These are phyloP conservation scores for Tetrahymena thermophila DNA, from an alignment of 73 alveolate species.

Conservation along the genomic window DNA sequence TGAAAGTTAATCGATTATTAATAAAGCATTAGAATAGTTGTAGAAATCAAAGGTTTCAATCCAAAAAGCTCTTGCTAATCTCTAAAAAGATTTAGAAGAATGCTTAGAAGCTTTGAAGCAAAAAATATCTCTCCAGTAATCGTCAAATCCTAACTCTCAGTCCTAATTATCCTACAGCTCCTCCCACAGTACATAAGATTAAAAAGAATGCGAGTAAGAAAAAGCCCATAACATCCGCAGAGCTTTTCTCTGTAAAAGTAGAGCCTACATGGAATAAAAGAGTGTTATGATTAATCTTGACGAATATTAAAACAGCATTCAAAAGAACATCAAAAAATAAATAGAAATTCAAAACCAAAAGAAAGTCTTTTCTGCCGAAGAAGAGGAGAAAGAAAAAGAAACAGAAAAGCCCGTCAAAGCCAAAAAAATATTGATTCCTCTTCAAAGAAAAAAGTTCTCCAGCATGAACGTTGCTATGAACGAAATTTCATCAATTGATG, in stretches of 20 bases:
- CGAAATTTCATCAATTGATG: constrained; percentile 1
- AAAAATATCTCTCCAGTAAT: not conserved
- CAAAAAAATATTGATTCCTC: not conserved
- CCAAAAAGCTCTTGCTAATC: not conserved
- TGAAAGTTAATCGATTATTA: not conserved
- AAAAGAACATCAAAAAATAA: not conserved
- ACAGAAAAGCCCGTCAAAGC: not conserved
- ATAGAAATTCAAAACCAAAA: not conserved
- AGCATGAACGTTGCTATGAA: not conserved
- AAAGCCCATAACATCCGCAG: not conserved
- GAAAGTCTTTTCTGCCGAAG: not conserved
- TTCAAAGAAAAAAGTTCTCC: not conserved
- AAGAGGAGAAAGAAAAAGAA: not conserved
- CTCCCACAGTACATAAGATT: not conserved
- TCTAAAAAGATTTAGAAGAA: not conserved
- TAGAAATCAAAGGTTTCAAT: not conserved
- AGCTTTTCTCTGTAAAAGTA: not conserved
- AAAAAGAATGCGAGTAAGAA: not conserved
- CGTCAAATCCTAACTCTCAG: not conserved
- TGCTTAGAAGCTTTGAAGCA: not conserved
- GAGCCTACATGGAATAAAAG: not conserved
- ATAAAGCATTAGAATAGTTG: not conserved
- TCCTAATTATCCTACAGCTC: not conserved
- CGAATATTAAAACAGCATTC: not conserved
- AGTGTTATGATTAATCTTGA: not conserved